phyloP scores from a whole-genome alignment of 495 filamentous ascomycete species.

The Cetradonia linearis region DNA sequence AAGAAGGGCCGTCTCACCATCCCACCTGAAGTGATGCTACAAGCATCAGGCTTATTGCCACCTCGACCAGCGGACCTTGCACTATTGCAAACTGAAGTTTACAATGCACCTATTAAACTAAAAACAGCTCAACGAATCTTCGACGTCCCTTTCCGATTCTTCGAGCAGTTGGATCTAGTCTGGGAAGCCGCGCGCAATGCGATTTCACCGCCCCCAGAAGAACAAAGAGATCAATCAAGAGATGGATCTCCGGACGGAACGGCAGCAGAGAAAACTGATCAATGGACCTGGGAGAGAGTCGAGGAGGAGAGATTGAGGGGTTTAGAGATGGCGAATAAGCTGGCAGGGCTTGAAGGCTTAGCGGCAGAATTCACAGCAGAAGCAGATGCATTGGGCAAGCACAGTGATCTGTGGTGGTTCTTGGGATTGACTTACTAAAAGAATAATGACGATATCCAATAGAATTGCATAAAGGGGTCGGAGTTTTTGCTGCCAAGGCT shows the following conservation, averaged over 20 bases:
- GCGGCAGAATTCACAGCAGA: slow-evolving; percentile 31
- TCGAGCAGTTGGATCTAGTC: slow-evolving; percentile 14
- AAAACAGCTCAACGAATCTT: slow-evolving; percentile 10
- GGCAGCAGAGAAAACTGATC: slow-evolving; percentile 21
- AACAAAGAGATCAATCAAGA: slow-evolving; percentile 8
- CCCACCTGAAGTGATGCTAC: slow-evolving; percentile 64
- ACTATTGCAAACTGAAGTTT: slow-evolving; percentile 15
- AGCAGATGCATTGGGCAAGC: slow-evolving; percentile 20
- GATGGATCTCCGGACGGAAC: slow-evolving; percentile 19
- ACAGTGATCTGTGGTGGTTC: slow-evolving; percentile 22
- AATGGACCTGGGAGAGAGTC: slow-evolving; percentile 47
- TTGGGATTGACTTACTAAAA: slow-evolving; percentile 17
- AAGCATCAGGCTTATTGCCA: slow-evolving; percentile 58
- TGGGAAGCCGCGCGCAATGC: slow-evolving; percentile 17
- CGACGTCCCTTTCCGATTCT: slow-evolving; percentile 16
- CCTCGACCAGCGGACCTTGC: slow-evolving; percentile 29
- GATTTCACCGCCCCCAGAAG: slow-evolving; percentile 8
- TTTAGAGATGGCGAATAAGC: slow-evolving; percentile 41
- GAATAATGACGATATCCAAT: slow-evolving; percentile 3
- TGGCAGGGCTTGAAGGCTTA: slow-evolving; percentile 36
- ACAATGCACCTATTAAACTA: slow-evolving; percentile 10
- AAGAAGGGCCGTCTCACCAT: slow-evolving; percentile 84
- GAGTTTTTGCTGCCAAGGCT: not conserved
- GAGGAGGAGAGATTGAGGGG: slow-evolving; percentile 48
- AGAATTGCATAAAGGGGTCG: not conserved